Evolutionary conservation across 1,284 basidiomycete species (phyloP).

Genomic region (Puccinia polysora): DNA sequence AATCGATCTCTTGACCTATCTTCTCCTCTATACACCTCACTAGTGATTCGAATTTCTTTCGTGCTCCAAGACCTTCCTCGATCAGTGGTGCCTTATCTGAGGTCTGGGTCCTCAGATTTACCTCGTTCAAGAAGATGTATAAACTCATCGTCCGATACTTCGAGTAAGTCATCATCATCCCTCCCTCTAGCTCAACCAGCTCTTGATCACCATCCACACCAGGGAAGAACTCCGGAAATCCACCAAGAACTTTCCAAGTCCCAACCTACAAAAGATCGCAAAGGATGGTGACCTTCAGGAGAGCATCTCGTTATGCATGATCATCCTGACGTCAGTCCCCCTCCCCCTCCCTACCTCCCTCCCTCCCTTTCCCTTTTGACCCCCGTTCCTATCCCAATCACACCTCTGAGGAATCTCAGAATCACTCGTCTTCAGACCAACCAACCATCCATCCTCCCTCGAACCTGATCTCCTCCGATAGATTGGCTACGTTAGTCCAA

Average conservation of each 20-base stretch:
- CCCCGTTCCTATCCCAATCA: too few species aligned
- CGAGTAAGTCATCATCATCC: constrained; percentile 51
- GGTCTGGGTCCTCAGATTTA: constrained; percentile 84
- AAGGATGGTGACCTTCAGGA: constrained; percentile 66
- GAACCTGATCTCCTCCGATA: constrained; percentile 12
- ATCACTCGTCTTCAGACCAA: constrained; percentile 40
- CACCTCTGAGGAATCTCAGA: constrained; percentile 88
- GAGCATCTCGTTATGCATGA: constrained; percentile 57
- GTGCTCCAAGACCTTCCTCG: constrained; percentile 39
- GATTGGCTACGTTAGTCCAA: constrained; percentile 48
- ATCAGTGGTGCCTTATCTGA: constrained; percentile 57
- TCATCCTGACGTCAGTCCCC: constrained; percentile 28
- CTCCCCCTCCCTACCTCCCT: constrained; percentile 63
- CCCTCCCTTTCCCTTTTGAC: constrained; percentile 76
- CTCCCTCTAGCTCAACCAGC: neutral
- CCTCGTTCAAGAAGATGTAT: constrained; percentile 73
- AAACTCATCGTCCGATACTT: constrained; percentile 82
- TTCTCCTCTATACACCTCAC: neutral
- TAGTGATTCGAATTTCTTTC: constrained; percentile 33
- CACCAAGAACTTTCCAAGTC: constrained; percentile 61
- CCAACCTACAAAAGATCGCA: constrained; percentile 73
- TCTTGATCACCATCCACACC: neutral
- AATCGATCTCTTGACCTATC: neutral
- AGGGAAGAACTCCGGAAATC: constrained; percentile 52
- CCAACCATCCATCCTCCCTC: constrained; percentile 45